Evolutionary conservation across 2,329 filamentous ascomycete genomes (phyloP).

Genomic region (Penicillium sp.): DNA sequence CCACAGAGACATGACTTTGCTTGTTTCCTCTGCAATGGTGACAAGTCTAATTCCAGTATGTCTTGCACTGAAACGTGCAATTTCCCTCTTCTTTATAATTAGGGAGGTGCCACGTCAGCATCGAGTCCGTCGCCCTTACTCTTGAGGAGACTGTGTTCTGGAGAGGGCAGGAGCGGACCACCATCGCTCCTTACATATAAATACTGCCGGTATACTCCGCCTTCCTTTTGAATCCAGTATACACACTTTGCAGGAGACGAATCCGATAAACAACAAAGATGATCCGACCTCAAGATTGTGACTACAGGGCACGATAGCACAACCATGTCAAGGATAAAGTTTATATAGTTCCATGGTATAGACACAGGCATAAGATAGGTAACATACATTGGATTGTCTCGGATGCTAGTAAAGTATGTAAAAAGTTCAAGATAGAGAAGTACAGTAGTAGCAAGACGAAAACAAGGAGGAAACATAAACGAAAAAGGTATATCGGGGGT

Average conservation of each 20-base stretch:
- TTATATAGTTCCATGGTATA: background rate
- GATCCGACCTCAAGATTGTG: background rate
- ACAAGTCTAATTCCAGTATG: background rate
- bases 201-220: background rate
- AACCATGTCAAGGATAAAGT: background rate
- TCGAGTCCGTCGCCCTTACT: background rate
- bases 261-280: too few relatives aligned
- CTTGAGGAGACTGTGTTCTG: background rate
- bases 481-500: constrained; percentile 13
- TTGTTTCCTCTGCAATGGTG: background rate
- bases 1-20: constrained; percentile 44
- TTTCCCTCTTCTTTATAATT: background rate
- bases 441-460: background rate
- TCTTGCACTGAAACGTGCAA: too few relatives aligned
- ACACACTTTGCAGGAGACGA: background rate
- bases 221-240: background rate
- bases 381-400: background rate
- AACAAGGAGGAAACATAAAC: constrained; percentile 15
- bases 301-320: background rate
- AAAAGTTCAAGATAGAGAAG: background rate
- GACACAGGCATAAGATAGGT: background rate
- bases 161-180: background rate
- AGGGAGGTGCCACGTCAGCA: background rate
- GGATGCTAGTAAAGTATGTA: background rate
- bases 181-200: background rate